A percentile compares a stretch with the other conserved stretches of the same genome.
Evolutionary conservation across 2,329 filamentous ascomycete genomes (phyloP).

Genomic region (Cladophialophora psammophila): DNA sequence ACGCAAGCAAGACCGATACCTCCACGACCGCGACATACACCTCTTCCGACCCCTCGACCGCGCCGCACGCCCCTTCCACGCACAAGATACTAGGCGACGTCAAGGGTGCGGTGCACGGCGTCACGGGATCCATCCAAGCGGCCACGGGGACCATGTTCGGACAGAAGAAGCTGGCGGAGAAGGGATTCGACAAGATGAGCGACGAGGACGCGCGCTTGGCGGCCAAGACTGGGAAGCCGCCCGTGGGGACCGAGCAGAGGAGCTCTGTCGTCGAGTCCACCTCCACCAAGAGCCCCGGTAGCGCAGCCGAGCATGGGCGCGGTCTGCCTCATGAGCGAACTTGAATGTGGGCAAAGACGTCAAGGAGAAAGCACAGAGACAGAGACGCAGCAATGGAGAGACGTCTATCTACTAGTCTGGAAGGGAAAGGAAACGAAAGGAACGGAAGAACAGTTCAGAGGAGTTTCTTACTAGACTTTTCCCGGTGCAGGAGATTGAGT

Average conservation of each 20-base stretch:
- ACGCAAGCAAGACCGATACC: constrained; percentile 21
- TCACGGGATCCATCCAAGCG: constrained; percentile 33
- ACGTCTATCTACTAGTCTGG: too few species aligned
- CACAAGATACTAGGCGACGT: constrained; percentile 35
- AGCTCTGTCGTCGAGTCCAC: constrained; percentile 8
- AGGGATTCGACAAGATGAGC: constrained; percentile 39
- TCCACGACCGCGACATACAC: constrained; percentile 26
- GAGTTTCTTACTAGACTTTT: too few species aligned
- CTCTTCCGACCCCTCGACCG: constrained; percentile 34
- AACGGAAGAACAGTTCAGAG: too few species aligned
- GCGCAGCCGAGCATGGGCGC: background rate
- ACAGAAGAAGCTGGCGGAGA: constrained; percentile 36
- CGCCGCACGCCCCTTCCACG: constrained; percentile 22
- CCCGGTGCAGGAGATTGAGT: too few species aligned
- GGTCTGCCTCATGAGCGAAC: background rate
- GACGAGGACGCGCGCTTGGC: constrained; percentile 35
- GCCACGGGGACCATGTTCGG: constrained; percentile 33
- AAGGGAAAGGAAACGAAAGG: too few species aligned
- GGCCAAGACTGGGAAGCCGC: constrained; percentile 35
- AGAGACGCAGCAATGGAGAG: too few species aligned
- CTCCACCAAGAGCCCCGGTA: background rate
- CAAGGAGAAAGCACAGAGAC: too few species aligned
- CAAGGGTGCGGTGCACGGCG: constrained; percentile 35
- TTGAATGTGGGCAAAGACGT: background rate
- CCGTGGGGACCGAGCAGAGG: constrained; percentile 32